Evolutionary conservation across 2,329 filamentous ascomycete genomes (phyloP).

Genomic region (Daldinia sp.): DNA sequence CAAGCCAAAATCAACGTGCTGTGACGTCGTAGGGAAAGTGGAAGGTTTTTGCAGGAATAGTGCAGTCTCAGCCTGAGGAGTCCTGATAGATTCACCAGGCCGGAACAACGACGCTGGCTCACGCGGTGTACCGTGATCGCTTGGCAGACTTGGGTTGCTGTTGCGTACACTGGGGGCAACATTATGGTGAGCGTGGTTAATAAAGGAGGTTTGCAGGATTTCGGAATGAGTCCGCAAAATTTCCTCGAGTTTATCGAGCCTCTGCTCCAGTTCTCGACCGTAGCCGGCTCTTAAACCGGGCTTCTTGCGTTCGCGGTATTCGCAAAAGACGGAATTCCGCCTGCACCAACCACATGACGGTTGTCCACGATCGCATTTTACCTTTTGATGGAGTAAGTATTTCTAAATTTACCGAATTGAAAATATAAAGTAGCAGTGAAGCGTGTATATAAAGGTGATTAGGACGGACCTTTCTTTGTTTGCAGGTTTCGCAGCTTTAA

Average conservation of each 20-base stretch:
- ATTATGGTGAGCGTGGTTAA: constrained; percentile 48
- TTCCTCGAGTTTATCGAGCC: constrained; percentile 74
- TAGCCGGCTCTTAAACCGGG: constrained; percentile 73
- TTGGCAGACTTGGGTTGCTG: constrained; percentile 60
- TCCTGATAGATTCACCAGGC: constrained; percentile 58
- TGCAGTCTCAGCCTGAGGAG: constrained; percentile 65
- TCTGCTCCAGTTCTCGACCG: constrained; percentile 76
- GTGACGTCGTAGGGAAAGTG: constrained; percentile 55
- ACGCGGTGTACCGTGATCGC: constrained; percentile 65
- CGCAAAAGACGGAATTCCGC: constrained; percentile 68
- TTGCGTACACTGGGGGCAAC: constrained; percentile 55
- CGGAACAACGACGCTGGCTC: constrained; percentile 59
- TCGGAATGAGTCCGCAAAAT: constrained; percentile 72
- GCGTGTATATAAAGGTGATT: neutral
- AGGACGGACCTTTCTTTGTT: constrained; percentile 74
- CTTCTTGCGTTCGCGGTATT: constrained; percentile 75
- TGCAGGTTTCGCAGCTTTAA: constrained; percentile 76
- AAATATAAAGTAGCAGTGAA: neutral
- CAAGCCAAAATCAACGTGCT: constrained; percentile 60
- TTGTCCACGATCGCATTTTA: constrained; percentile 79
- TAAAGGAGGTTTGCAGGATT: constrained; percentile 67
- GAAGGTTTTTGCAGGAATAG: constrained; percentile 70
- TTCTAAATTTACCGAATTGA: neutral
- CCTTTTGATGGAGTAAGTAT: constrained; percentile 51
- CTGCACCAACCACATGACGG: constrained; percentile 75